A percentile compares a stretch with the other conserved stretches of the same genome.
Conservation (phyloP, 2,329 filamentous ascomycete genomes). For the Scytalidium sp. region DNA sequence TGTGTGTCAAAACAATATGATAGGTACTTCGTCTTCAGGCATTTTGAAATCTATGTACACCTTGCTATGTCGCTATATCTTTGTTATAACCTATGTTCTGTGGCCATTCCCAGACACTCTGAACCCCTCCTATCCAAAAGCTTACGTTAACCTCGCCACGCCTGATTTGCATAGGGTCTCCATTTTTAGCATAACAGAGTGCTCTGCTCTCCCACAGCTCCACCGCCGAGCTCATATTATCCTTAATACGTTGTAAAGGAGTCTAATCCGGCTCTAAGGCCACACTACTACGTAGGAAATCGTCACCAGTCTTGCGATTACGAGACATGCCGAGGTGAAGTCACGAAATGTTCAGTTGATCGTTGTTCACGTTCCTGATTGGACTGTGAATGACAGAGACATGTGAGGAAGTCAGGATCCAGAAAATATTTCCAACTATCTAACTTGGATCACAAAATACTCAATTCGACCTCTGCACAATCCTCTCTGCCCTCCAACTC, state of each 20-base stretch:
- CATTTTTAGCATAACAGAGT: constrained; percentile 8
- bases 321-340: too few species aligned
- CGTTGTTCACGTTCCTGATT: too few species aligned
- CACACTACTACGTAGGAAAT: neutral
- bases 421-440: too few species aligned
- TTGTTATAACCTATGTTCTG: constrained; percentile 6
- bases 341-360: too few species aligned
- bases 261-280: neutral
- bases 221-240: constrained; percentile 3
- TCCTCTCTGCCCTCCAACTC: too few species aligned
- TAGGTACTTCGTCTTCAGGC: neutral
- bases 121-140: constrained; percentile 4
- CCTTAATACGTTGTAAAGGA: constrained; percentile 1
- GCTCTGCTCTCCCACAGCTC: constrained; percentile 8
- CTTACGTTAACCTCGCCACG: constrained; percentile 8
- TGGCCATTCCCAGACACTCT: constrained; percentile 5
- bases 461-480: too few species aligned
- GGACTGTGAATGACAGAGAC: too few species aligned
- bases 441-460: too few species aligned
- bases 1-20: neutral
- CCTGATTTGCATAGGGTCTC: constrained; percentile 15
- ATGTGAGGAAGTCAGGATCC: too few species aligned
- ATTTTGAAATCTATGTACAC: constrained; percentile 3
- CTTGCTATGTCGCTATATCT: constrained; percentile 5
- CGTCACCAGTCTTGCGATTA: neutral